phyloP scores from a whole-genome alignment of 2,329 filamentous ascomycete species.

The Aureobasidium sp. region DNA sequence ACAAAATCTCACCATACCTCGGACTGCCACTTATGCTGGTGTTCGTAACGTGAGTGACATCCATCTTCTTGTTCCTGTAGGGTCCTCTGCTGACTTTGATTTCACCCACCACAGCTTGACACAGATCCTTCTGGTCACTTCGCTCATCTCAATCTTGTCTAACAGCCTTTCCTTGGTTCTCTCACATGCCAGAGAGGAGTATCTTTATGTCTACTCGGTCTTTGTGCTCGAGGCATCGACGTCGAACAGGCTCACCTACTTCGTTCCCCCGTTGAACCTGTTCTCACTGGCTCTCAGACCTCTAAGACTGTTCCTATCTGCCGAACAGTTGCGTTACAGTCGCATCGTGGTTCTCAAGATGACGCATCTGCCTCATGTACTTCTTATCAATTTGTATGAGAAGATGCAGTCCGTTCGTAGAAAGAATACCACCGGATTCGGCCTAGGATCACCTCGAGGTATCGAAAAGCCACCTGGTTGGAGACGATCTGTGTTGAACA shows the following conservation, averaged over 20 bases:
- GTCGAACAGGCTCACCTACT: constrained; percentile 41
- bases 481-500: constrained; percentile 12
- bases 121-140: constrained; percentile 70
- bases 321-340: constrained; percentile 53
- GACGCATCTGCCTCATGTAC: constrained; percentile 59
- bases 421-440: neutral
- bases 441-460: neutral
- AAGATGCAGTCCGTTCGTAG: constrained; percentile 17
- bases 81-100: neutral
- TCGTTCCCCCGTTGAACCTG: constrained; percentile 51
- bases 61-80: neutral
- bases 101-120: constrained; percentile 45
- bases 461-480: constrained; percentile 9
- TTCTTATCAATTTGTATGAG: constrained; percentile 61
- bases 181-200: constrained; percentile 60
- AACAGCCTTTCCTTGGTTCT: constrained; percentile 61
- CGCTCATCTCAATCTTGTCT: constrained; percentile 66
- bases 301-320: constrained; percentile 57
- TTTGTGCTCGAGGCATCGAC: constrained; percentile 46
- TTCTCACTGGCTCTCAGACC: constrained; percentile 65
- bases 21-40: constrained; percentile 52
- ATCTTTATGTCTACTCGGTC: constrained; percentile 68
- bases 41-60: constrained; percentile 47
- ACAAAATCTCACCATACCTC: constrained; percentile 41
- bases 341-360: constrained; percentile 51